Evolutionary conservation across 768 basidiomycete species (phyloP).

Genomic region (Naganishia onofrii): DNA sequence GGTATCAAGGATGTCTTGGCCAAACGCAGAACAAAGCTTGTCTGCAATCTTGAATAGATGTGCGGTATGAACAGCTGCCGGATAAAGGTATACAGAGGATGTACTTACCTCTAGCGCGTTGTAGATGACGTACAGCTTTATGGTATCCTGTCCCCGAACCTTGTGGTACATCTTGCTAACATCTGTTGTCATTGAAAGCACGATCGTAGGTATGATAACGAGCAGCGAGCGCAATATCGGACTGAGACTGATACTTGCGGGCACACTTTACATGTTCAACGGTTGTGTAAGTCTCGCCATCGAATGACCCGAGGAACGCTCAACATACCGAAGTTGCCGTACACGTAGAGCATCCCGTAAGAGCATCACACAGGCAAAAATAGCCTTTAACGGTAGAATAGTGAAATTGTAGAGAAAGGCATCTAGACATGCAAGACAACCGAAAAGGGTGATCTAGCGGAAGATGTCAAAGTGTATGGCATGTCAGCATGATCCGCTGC

Average conservation of each 20-base stretch:
- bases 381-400: constrained; percentile 81
- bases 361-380: constrained; percentile 37
- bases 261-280: constrained; percentile 2
- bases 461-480: background rate
- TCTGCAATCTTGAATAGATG: constrained; percentile 73
- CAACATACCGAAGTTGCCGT: constrained; percentile 25
- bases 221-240: constrained; percentile 75
- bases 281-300: background rate
- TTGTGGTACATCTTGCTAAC: constrained; percentile 97
- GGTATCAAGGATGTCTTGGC: constrained; percentile 95
- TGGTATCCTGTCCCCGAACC: constrained; percentile 95
- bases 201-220: constrained; percentile 67
- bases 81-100: background rate
- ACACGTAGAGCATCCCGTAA: constrained; percentile 14
- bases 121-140: constrained; percentile 98
- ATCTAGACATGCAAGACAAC: constrained; percentile 88
- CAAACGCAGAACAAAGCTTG: constrained; percentile 88
- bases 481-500: too few species aligned
- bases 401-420: constrained; percentile 98
- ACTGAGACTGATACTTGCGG: constrained; percentile 66
- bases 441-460: constrained; percentile 79
- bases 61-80: too few species aligned
- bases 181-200: constrained; percentile 80
- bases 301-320: background rate
- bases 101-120: constrained; percentile 86